These are phyloP conservation scores for Colletotrichum paranaense DNA, from an alignment of 2,329 filamentous ascomycete species.

Conservation along the genomic window DNA sequence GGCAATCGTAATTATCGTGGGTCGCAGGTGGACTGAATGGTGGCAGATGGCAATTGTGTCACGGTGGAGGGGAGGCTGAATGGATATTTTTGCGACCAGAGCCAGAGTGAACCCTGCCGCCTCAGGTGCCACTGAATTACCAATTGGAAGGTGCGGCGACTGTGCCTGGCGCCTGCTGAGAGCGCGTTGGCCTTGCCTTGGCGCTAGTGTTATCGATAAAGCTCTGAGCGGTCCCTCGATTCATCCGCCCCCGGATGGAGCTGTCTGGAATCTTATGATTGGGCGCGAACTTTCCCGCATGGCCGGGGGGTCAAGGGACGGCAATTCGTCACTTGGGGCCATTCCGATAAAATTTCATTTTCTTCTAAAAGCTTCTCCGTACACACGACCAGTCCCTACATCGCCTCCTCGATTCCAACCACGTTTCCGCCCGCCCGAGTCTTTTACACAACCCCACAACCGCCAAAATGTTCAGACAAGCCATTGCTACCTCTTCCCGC, in stretches of 20 bases:
- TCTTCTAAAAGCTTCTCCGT: constrained; percentile 20
- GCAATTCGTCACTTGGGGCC: constrained; percentile 34
- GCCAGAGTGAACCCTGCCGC: constrained; percentile 6
- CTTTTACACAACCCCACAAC: neutral
- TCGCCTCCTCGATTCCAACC: constrained; percentile 9
- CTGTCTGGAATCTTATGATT: constrained; percentile 19
- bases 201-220: constrained; percentile 33
- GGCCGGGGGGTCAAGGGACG: constrained; percentile 20
- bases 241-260: constrained; percentile 34
- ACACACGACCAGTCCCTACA: constrained; percentile 31
- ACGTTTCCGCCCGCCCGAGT: neutral
- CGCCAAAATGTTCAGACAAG: constrained; percentile 58
- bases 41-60: neutral
- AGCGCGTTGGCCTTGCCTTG: constrained; percentile 2
- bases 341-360: constrained; percentile 38
- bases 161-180: constrained; percentile 12
- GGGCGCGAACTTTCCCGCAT: constrained; percentile 24
- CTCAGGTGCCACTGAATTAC: constrained; percentile 15
- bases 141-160: constrained; percentile 27
- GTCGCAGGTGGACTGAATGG: neutral
- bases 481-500: constrained; percentile 55
- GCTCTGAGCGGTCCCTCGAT: constrained; percentile 21
- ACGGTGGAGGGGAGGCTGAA: constrained; percentile 29
- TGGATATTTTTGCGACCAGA: constrained; percentile 35
- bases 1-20: neutral